These are phyloP conservation scores for Tylopilus sp. DNA, from an alignment of 768 basidiomycete species.

Conservation along the genomic window DNA sequence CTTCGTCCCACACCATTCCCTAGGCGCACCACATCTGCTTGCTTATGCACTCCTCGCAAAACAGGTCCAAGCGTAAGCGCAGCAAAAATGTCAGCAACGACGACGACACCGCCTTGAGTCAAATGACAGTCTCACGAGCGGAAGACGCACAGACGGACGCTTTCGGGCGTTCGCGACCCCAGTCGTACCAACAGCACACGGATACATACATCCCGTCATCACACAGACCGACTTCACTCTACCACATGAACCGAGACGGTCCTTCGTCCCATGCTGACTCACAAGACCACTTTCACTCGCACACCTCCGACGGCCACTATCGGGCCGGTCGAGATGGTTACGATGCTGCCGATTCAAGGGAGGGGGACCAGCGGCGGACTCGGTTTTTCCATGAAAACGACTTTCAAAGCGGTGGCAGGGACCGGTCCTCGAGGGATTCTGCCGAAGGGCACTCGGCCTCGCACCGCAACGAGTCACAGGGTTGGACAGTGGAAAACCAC, in stretches of 20 bases:
- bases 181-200: conserved; percentile 36
- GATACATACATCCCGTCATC: conserved; percentile 47
- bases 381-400: conserved; percentile 40
- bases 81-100: conserved; percentile 49
- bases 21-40: conserved; percentile 17
- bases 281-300: conserved; percentile 40
- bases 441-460: conserved; percentile 42
- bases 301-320: conserved; percentile 48
- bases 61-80: conserved; percentile 50
- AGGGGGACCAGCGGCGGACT: conserved; percentile 44
- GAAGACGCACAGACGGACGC: conserved; percentile 52
- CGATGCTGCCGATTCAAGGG: conserved; percentile 42
- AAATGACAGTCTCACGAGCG: conserved; percentile 40
- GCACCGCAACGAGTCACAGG: conserved; percentile 46
- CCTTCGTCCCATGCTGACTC: conserved; percentile 47
- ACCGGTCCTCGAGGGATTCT: conserved; percentile 48
- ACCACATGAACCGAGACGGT: conserved; percentile 49
- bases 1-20: conserved; percentile 19
- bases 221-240: conserved; percentile 42
- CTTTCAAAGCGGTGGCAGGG: conserved; percentile 38
- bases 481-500: conserved; percentile 40
- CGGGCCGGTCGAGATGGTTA: conserved; percentile 49
- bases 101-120: conserved; percentile 39
- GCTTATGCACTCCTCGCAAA: conserved; percentile 38
- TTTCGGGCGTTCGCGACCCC: conserved; percentile 51